phyloP scores from a whole-genome alignment of 2,329 filamentous ascomycete genomes.

The Phialocephala subalpina region DNA sequence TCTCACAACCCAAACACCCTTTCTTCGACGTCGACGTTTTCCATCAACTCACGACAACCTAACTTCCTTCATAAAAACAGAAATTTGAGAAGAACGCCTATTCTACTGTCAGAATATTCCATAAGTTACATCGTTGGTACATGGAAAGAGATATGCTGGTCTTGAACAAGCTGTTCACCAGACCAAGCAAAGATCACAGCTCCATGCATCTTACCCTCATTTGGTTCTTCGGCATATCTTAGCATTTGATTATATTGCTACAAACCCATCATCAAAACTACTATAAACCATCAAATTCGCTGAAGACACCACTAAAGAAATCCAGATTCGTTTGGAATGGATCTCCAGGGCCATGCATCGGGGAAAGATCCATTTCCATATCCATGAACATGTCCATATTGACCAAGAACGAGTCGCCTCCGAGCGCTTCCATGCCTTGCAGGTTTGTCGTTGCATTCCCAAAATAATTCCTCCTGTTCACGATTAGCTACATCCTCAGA shows the following conservation, averaged over 20 bases:
- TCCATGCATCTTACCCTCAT: background rate
- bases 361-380: conserved; percentile 26
- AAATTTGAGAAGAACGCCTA: no score
- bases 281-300: conserved; percentile 8
- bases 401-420: conserved; percentile 25
- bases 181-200: no score
- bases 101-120: no score
- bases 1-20: no score
- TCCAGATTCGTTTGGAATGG: conserved; percentile 25
- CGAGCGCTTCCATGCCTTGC: conserved; percentile 23
- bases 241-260: background rate
- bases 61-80: no score
- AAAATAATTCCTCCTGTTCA: conserved; percentile 7
- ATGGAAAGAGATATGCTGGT: no score
- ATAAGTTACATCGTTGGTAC: no score
- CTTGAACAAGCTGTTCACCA: no score
- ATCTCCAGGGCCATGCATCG: conserved; percentile 15
- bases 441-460: conserved; percentile 15
- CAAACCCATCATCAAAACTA: background rate
- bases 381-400: conserved; percentile 31
- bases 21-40: no score
- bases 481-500: background rate
- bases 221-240: background rate
- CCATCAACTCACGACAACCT: no score
- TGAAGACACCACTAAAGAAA: conserved; percentile 21